Base-by-base conservation (phyloP, 148 eudicot genomes). In the Rhododendron griersonianum region DNA sequence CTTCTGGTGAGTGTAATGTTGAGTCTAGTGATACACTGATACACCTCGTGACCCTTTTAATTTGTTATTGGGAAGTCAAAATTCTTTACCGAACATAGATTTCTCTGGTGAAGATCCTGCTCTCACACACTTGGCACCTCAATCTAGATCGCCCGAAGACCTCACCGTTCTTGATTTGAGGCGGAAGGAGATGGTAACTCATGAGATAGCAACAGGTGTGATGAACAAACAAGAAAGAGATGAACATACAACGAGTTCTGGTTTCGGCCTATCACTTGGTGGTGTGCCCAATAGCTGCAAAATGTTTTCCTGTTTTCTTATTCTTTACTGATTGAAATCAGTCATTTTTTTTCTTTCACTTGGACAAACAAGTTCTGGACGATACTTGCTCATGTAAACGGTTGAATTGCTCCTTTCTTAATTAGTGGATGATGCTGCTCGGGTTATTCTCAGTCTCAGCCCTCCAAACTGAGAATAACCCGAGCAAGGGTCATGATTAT, bases 21-120 rank as follows among this genome's bases (percentile, higher is more conserved):
- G 84, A 85, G 80, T 89, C 86, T 85, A 84, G 88, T 67, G 85
- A 75, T 74, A n/a, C n/a, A n/a, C n/a, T 33, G 33, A 33, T 33
- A 77, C 90, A 85, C 89, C 86, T 80, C 80, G 83, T 51, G 81
- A 87, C 55, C 87, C 89, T n/a, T 45, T 85, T 39, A 39, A 39
- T 39, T 88, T 45, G 73, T 55, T 87, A 86, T 94, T 61, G 86
- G 89, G 63, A 96, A 89, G 86, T 92, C 93, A 61, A 87, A 39
- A 87, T 81, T 96, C 98, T 55, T 86, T 92, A 89, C 94, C 98
- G 30, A 90, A 91, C 81, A 84, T 94, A 39, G 84, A 61, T 33
- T 89, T 84, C 4, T 90, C 88, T 87, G 84, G 86, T 14, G 85
- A 45, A 39, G 78, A 48, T 81, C 84, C 89, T 45, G 78, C 77